Percentiles rank a stretch among this genome's conserved stretches.
Conservation (phyloP, 2,329 filamentous ascomycete species). For the Ascocoryne sarcoides region DNA sequence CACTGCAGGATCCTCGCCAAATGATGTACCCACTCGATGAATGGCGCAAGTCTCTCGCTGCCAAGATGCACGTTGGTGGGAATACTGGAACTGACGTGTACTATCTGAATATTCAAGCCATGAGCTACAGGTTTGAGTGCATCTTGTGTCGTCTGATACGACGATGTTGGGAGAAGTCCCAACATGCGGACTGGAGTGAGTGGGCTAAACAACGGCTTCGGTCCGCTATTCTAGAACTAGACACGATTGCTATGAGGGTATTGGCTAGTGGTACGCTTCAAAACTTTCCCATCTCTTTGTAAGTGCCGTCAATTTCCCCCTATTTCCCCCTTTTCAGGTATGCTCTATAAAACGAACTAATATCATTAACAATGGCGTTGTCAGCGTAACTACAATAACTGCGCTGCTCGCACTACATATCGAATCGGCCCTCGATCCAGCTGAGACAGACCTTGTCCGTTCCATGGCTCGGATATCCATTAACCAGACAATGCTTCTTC, state of each 20-base stretch:
- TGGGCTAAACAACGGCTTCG: constrained; percentile 6
- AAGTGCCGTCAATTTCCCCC: constrained; percentile 5
- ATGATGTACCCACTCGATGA: constrained; percentile 6
- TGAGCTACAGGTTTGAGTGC: constrained; percentile 7
- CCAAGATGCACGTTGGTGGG: constrained; percentile 5
- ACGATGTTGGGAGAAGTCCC: constrained; percentile 4
- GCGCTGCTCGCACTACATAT: constrained; percentile 5
- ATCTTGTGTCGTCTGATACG: constrained; percentile 6
- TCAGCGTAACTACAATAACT: constrained; percentile 7
- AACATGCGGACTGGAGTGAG: constrained; percentile 5
- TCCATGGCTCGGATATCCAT: constrained; percentile 7
- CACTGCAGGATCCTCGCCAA: constrained; percentile 6
- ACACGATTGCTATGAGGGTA: constrained; percentile 6
- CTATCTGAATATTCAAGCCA: constrained; percentile 6
- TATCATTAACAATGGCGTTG: constrained; percentile 4
- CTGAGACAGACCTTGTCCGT: constrained; percentile 5
- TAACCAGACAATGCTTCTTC: constrained; percentile 7
- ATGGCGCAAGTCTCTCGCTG: constrained; percentile 5
- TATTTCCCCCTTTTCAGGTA: too few relatives aligned
- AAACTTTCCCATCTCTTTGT: constrained; percentile 5
- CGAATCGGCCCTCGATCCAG: constrained; percentile 5
- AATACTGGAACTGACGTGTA: constrained; percentile 7
- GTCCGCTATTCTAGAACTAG: constrained; percentile 5
- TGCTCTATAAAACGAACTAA: constrained; percentile 4
- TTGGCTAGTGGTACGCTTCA: constrained; percentile 5